Base-by-base conservation (phyloP, 495 filamentous ascomycete species). In the Xylaria sp. region DNA sequence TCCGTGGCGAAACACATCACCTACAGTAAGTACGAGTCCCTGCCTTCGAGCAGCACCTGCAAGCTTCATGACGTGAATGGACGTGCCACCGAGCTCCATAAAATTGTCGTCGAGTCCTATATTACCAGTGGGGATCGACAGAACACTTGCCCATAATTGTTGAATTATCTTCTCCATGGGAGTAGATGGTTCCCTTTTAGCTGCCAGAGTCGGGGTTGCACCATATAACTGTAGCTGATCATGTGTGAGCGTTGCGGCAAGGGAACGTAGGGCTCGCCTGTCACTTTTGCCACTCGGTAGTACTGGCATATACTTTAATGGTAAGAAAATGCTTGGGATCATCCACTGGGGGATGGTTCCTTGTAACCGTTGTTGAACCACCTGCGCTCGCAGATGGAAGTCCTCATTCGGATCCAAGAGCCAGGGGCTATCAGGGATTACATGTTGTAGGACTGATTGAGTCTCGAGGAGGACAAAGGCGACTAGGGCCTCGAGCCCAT, bases 61-160 rank as follows among this genome's bases (percentile, higher is more conserved):
- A 73, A 89, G 82, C 68, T 84, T 85, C 79, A 89, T 88, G 0
- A 84, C 86, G 21, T 85, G 81, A 58, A 89, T 87, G 0, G 87
- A 89, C 58, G 88, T 86, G 62, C 87, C 87, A 35, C 87, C 87
- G 4, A 88, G 74, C 19, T 76, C 80, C 21, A 89, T 69, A 73
- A 89, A 89, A 41, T 81, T 82, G 66, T 85, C 78, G 24, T 83
- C 72, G 48, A 84, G 29, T 14, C 79, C 77, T 46, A 88, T 82
- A 9, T 37, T 19, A 8, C 15, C 12, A 15, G 55, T 48, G 26
- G 35, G n/a, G 53, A 75, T 2, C 11, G 4, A 15, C 21, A 69
- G 29, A 6, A 62, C 17, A 41, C 46, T 69, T 35, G 44, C 67
- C 67, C 59, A 61, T 15, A 69, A 21, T 14, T 40, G 17, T 50